phyloP scores from a whole-genome alignment of 164 flowering plant species.

The Annona cherimola region DNA sequence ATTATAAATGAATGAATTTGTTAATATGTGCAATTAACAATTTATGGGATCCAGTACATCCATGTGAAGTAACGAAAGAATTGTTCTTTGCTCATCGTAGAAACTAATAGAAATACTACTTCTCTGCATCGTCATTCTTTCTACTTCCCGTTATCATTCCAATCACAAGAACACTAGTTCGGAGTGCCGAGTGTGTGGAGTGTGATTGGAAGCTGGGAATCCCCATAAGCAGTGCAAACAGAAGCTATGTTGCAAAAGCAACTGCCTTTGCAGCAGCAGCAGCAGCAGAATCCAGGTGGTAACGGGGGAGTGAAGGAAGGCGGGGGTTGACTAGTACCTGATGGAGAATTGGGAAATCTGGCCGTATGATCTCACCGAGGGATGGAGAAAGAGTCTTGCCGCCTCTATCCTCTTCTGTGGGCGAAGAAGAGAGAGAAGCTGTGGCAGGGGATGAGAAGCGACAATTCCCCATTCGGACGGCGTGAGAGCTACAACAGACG shows the following conservation, averaged over 20 bases:
- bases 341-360: constrained; percentile 88
- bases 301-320: too few relatives aligned
- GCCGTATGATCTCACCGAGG: constrained; percentile 63
- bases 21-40: too few relatives aligned
- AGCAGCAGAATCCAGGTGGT: too few relatives aligned
- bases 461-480: constrained; percentile 6
- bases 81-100: not conserved
- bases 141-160: not conserved
- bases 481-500: not conserved
- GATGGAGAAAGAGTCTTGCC: constrained; percentile 27
- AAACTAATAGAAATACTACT: not conserved
- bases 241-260: too few relatives aligned
- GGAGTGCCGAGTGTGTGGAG: not conserved
- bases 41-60: too few relatives aligned
- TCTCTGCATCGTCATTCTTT: not conserved
- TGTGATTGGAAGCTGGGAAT: not conserved
- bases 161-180: not conserved
- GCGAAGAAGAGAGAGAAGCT: constrained; percentile 8
- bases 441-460: constrained; percentile 9
- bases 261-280: too few relatives aligned
- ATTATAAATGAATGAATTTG: too few relatives aligned
- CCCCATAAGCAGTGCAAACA: not conserved
- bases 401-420: constrained; percentile 1
- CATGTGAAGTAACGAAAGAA: not conserved
- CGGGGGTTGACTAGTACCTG: constrained; percentile 41